Evolutionary conservation across 768 basidiomycete species (phyloP), one percentile per base, ranked within the genome.

Genomic region (Termitomyces sp.): DNA sequence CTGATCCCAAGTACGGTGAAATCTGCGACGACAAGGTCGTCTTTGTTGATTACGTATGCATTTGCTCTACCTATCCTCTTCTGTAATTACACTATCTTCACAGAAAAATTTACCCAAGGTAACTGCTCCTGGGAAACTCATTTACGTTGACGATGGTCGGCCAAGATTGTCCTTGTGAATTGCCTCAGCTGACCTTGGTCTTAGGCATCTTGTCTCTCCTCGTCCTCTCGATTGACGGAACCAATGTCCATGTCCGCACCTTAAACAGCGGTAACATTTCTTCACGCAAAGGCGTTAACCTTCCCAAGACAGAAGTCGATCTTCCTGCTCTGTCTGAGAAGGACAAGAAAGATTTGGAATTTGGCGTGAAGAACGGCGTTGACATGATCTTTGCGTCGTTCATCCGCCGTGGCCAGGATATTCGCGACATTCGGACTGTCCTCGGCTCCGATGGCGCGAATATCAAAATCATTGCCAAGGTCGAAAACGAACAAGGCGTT

Each of bases 341-440:
- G 82, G 97, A 99, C 84, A 98, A 97, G 81, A 86, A 85, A 63
- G 97, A 98, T 69, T 75, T 99, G 59, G 72, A 79, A 61, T 99
- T 98, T 62, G 97, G 97, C 74, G 96, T 97, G 69, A 89, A 86
- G 82, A 98, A 99, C 73, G 88, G 88, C 60, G 95, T 99, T 62
- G 97, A 99, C 80, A 98, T 99, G 95, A 75, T 99, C 67, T 99
- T 99, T 70, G 97, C 97, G 6, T 98, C 97, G 3, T 99, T 98
- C 73, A 98, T 99, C 73, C 94, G 97, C 61, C 87, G 90, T 57
- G 96, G 85, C 28, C 82, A 97, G 66, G 97, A 99, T 71, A 95
- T 99, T 69, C 81, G 77, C 63, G 92, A 97, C 67, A 98, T 99
- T 72, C 90, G 94, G 63, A 80, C 85, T 51, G 92, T 95, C 61